Evolutionary conservation across 352 stramenopile genomes (phyloP).

Genomic region (Halophytophthora polymorphica): DNA sequence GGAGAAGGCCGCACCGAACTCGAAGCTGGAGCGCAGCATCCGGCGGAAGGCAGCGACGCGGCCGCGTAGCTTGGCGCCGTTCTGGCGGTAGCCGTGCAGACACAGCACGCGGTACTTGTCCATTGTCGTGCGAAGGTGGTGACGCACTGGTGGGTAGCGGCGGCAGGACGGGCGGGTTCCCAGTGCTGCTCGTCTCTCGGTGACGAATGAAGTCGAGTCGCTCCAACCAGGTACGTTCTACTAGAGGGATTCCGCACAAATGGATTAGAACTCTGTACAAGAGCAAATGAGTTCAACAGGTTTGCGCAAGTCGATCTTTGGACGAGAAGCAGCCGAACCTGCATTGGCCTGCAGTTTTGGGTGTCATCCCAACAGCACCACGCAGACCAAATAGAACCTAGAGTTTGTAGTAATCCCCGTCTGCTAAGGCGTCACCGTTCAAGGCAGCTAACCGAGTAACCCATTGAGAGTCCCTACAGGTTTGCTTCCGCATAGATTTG

Average conservation of each 20-base stretch:
- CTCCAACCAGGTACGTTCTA: conserved; percentile 4
- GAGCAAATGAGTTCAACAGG: conserved; percentile 5
- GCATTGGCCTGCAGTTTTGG: too few relatives aligned
- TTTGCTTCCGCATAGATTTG: too few relatives aligned
- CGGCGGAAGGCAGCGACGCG: conserved; percentile 71
- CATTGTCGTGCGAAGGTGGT: conserved; percentile 5
- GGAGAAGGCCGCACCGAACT: conserved; percentile 58
- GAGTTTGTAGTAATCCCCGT: too few relatives aligned
- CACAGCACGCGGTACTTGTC: conserved; percentile 77
- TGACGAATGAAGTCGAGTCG: conserved; percentile 4
- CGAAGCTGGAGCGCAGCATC: conserved; percentile 71
- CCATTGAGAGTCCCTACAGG: too few relatives aligned
- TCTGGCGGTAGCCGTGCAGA: conserved; percentile 83
- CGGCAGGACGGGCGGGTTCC: neutral
- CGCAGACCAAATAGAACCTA: too few relatives aligned
- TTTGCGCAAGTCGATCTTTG: neutral
- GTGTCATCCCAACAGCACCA: too few relatives aligned
- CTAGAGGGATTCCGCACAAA: conserved; percentile 6
- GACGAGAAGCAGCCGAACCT: neutral
- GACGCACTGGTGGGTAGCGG: neutral
- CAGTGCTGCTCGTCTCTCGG: too few relatives aligned
- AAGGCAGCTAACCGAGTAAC: neutral
- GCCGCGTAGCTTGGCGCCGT: conserved; percentile 62
- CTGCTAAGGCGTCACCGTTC: too few relatives aligned
- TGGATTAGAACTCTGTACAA: conserved; percentile 4